Evolutionary conservation across 371 early-diverging fungal species (phyloP).

Genomic region (Syncephalis fuscata): DNA sequence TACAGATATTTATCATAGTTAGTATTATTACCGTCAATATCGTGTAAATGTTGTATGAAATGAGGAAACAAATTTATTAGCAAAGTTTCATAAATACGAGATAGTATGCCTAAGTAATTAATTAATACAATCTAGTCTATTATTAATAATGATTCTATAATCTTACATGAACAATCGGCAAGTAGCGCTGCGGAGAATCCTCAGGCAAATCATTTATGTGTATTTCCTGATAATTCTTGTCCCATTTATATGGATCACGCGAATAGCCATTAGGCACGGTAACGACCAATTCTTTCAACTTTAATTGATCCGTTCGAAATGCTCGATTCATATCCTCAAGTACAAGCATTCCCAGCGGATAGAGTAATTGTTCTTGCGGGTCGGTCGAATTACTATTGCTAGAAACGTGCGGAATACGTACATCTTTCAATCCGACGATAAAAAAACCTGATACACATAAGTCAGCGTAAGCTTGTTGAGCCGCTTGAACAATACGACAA

Average conservation of each 20-base stretch:
- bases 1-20: too few species aligned
- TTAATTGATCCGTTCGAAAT: slow-evolving; percentile 27
- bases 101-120: slow-evolving; percentile 16
- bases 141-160: not conserved
- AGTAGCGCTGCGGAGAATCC: slow-evolving; percentile 7
- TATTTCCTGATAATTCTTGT: slow-evolving; percentile 13
- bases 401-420: slow-evolving; percentile 21
- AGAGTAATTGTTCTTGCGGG: slow-evolving; percentile 26
- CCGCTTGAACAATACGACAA: slow-evolving; percentile 33
- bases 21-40: too few species aligned
- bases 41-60: too few species aligned
- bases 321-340: slow-evolving; percentile 51
- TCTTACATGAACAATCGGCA: slow-evolving; percentile 25
- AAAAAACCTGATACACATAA: slow-evolving; percentile 44
- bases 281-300: slow-evolving; percentile 65
- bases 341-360: slow-evolving; percentile 60
- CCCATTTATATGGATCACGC: slow-evolving; percentile 30
- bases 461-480: slow-evolving; percentile 25
- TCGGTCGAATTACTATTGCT: too few species aligned
- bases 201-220: slow-evolving; percentile 7
- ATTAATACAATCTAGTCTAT: not conserved
- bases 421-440: slow-evolving; percentile 54
- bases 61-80: too few species aligned
- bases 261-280: slow-evolving; percentile 70
- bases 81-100: slow-evolving; percentile 20